Conservation (phyloP, 441 rosid species). For the Adansonia gregorii region DNA sequence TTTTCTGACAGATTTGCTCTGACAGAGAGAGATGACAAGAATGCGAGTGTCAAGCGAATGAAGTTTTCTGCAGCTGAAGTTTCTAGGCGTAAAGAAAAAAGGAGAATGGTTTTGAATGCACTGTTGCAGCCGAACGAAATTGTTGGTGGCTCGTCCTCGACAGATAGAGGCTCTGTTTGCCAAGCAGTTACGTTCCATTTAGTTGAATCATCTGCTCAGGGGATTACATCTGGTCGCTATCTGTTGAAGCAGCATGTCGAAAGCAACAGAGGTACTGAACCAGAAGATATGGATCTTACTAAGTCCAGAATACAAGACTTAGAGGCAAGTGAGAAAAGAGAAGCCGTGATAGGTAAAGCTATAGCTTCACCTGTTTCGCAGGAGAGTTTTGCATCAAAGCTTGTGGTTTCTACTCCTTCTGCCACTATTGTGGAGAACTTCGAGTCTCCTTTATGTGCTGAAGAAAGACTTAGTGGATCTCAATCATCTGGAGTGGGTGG, state of each 20-base stretch:
- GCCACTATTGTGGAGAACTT: constrained; percentile 39
- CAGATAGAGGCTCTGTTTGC: constrained; percentile 35
- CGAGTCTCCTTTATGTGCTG: constrained; percentile 37
- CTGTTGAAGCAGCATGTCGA: constrained; percentile 52
- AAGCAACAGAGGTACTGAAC: constrained; percentile 35
- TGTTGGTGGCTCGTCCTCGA: constrained; percentile 32
- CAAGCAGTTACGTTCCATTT: constrained; percentile 48
- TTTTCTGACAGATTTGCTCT: constrained; percentile 41
- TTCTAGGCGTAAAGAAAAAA: constrained; percentile 35
- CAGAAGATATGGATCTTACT: constrained; percentile 35
- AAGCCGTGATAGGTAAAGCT: constrained; percentile 45
- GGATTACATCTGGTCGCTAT: constrained; percentile 59
- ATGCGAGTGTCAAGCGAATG: constrained; percentile 45
- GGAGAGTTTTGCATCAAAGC: constrained; percentile 66
- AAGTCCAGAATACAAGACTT: constrained; percentile 40
- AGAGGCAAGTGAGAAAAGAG: constrained; percentile 47
- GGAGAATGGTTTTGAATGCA: constrained; percentile 33
- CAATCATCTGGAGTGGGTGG: constrained; percentile 36
- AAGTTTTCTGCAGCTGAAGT: constrained; percentile 47
- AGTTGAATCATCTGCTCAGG: constrained; percentile 69
- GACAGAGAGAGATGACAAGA: constrained; percentile 43
- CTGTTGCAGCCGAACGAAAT: constrained; percentile 29
- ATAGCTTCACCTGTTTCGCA: constrained; percentile 81
- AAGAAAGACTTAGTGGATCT: constrained; percentile 37
- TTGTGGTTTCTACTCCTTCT: constrained; percentile 51